Evolutionary conservation across 2,329 filamentous ascomycete species (phyloP), one percentile per base, ranked within the genome.

Genomic region (Diatrype stigma): DNA sequence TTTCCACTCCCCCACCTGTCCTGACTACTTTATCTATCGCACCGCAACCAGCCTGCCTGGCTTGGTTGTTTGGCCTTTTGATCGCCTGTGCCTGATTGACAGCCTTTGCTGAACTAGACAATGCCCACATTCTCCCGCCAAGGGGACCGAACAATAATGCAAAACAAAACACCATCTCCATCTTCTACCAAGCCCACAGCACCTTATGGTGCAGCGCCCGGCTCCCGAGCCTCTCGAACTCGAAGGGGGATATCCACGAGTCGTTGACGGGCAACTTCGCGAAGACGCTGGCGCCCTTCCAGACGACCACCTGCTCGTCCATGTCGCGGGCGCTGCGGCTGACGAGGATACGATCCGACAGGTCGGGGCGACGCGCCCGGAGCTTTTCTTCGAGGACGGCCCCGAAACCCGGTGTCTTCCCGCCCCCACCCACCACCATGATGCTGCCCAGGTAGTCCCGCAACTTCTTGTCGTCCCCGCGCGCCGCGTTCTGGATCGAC

Each of bases 211-310:
- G 90, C 67, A 99, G 73, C 52, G 93, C 80, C 63, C 94, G 81
- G 53, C 84, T 80, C 3, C 92, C 93, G 49, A 96, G 68, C 52
- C 90, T 82, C 73, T 96, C 91, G 70, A 93, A 96, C 76, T 97
- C 93, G 62, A 87, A 78, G 45, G 84, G 82, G 14, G 86, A 87
- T 64, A 97, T 90, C 94, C 94, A 99, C 63, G 88, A 94, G 69
- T 99, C 94, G 71, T 97, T 97, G 16, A 90, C 92, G 44, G 85
- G 82, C 60, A 97, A 74, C 73, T 96, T 91, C 2, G 90, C 92
- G 75, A 96, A 99, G 16, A 99, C 92, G 66, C 91, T 96, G 1
- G 90, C 94, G 3, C 94, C 94, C 78, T 99, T 99, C 94, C 94
- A 99, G 8, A 87, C 86, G 48, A 97, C 88, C n/a, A 97, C 92